phyloP scores from a whole-genome alignment of 345 rosid genomes.

The Triadica sebifera region DNA sequence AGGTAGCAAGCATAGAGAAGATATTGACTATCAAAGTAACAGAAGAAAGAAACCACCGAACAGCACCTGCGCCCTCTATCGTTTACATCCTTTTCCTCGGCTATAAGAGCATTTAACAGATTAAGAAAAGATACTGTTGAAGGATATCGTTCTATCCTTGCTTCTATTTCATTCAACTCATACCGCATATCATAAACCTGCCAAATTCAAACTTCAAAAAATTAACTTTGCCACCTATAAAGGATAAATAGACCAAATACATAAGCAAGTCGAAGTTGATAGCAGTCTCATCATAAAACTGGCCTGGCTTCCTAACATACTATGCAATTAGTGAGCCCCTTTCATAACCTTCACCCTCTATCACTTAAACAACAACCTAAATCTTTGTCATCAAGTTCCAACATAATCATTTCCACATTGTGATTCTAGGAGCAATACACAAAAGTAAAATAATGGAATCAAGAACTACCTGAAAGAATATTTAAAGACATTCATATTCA shows the following conservation, averaged over 20 bases:
- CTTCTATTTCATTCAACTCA: conserved; percentile 97
- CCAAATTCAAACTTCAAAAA: conserved; percentile 14
- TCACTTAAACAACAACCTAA: background rate
- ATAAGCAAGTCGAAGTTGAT: background rate
- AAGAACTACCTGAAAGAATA: background rate
- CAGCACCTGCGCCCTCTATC: conserved; percentile 89
- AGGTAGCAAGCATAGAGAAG: conserved; percentile 16
- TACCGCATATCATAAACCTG: conserved; percentile 97
- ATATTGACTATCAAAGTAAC: conserved; percentile 18
- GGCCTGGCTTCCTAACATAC: background rate
- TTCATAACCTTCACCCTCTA: background rate
- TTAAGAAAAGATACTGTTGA: conserved; percentile 90
- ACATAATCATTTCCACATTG: background rate
- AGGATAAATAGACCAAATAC: background rate
- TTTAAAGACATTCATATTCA: background rate
- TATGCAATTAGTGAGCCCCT: background rate
- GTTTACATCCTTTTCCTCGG: conserved; percentile 77
- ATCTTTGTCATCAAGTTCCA: background rate
- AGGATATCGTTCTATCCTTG: conserved; percentile 86
- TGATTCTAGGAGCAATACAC: background rate
- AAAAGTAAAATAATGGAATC: background rate
- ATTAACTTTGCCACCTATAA: background rate
- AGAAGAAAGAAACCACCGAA: conserved; percentile 2
- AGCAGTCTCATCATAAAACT: background rate
- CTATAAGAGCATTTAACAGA: conserved; percentile 76